Evolutionary conservation across 2,329 filamentous ascomycete species (phyloP).

Genomic region (Aspergillus latus): DNA sequence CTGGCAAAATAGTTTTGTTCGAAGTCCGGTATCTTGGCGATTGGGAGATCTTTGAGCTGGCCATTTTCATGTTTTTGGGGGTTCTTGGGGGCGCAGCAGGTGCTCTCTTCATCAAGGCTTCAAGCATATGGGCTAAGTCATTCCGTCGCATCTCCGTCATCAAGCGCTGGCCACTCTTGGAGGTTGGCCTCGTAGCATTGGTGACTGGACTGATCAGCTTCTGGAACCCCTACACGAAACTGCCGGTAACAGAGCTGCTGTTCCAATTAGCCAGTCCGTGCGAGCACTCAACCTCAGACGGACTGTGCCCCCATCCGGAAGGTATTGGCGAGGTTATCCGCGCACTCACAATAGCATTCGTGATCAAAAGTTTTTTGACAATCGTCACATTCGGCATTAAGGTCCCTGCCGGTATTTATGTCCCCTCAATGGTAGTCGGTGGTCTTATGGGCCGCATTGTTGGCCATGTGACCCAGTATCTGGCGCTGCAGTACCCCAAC

Average conservation of each 20-base stretch:
- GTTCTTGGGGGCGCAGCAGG: slow-evolving; percentile 80
- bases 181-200: slow-evolving; percentile 83
- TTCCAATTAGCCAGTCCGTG: slow-evolving; percentile 91
- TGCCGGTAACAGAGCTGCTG: slow-evolving; percentile 86
- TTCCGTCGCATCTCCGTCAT: slow-evolving; percentile 80
- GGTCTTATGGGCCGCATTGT: slow-evolving; percentile 86
- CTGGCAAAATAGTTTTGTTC: slow-evolving; percentile 94
- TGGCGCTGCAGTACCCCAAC: slow-evolving; percentile 71
- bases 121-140: slow-evolving; percentile 80
- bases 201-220: slow-evolving; percentile 83
- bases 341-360: slow-evolving; percentile 72
- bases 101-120: slow-evolving; percentile 95
- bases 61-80: slow-evolving; percentile 81
- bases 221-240: slow-evolving; percentile 87
- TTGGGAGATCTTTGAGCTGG: slow-evolving; percentile 91
- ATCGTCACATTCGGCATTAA: slow-evolving; percentile 94
- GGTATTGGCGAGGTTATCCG: slow-evolving; percentile 76
- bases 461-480: slow-evolving; percentile 80
- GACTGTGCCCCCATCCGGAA: slow-evolving; percentile 72
- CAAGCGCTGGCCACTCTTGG: slow-evolving; percentile 79
- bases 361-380: slow-evolving; percentile 87
- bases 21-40: slow-evolving; percentile 86
- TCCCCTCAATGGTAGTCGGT: slow-evolving; percentile 97
- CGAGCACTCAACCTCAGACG: slow-evolving; percentile 66
- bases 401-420: slow-evolving; percentile 93